Percentiles rank a stretch among this genome's conserved stretches.
Evolutionary conservation across 2,329 filamentous ascomycete species (phyloP).

Genomic region (Cladosporium sp.): DNA sequence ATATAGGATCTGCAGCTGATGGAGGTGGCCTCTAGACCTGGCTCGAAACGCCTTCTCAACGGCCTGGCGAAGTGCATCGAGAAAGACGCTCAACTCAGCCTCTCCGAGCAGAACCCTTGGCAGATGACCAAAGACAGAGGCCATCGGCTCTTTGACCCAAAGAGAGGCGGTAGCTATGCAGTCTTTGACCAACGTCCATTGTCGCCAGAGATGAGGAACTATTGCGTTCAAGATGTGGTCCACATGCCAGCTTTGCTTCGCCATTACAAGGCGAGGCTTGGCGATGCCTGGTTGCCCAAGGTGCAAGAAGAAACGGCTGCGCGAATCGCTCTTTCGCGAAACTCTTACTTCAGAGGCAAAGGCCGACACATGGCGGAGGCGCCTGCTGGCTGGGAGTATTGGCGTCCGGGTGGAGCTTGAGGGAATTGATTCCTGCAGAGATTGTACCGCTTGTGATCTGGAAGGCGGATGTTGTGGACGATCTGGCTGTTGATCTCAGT

Average conservation of each 20-base stretch:
- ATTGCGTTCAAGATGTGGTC: slow-evolving; percentile 45
- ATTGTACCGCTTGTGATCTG: no score
- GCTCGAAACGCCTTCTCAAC: slow-evolving; percentile 22
- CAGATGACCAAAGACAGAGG: slow-evolving; percentile 33
- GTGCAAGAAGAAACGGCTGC: slow-evolving; percentile 23
- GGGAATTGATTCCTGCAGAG: no score
- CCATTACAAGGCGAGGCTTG: slow-evolving; percentile 21
- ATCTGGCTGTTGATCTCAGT: no score
- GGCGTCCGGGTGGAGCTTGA: neutral
- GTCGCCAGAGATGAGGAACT: slow-evolving; percentile 32
- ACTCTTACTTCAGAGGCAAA: neutral
- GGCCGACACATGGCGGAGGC: neutral
- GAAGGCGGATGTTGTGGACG: no score
- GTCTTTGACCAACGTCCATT: slow-evolving; percentile 46
- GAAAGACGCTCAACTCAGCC: slow-evolving; percentile 17
- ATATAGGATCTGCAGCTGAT: slow-evolving; percentile 53
- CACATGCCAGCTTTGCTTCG: slow-evolving; percentile 33
- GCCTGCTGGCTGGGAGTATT: neutral
- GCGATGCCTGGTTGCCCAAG: slow-evolving; percentile 20
- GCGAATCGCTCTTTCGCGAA: slow-evolving; percentile 19
- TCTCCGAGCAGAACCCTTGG: slow-evolving; percentile 22
- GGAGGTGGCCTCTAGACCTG: slow-evolving; percentile 40
- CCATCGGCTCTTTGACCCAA: slow-evolving; percentile 34
- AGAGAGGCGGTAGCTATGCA: slow-evolving; percentile 29
- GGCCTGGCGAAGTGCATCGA: slow-evolving; percentile 39